Conservation (phyloP, 768 basidiomycete genomes). For the Sarcomyxa edulis region DNA sequence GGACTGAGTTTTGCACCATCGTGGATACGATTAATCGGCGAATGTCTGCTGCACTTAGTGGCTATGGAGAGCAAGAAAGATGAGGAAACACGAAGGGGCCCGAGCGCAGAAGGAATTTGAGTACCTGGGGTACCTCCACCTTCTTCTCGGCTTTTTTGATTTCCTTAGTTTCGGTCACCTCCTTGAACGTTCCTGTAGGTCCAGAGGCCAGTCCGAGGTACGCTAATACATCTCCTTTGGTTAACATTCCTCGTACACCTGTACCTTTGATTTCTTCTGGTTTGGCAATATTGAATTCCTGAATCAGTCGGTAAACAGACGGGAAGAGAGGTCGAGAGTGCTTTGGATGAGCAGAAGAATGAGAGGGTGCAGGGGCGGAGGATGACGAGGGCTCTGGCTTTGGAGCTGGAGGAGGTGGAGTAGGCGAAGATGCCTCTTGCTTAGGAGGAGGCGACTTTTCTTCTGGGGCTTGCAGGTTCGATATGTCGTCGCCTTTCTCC, state of each 20-base stretch:
- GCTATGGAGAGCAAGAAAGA: constrained; percentile 19
- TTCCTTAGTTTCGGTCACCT: constrained; percentile 26
- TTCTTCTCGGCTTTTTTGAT: constrained; percentile 18
- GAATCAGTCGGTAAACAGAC: constrained; percentile 78
- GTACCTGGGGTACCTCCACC: constrained; percentile 17
- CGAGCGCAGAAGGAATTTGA: neutral
- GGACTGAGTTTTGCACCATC: constrained; percentile 49
- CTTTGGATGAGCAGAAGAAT: constrained; percentile 29
- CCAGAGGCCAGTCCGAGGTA: constrained; percentile 79
- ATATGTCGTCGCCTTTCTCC: constrained; percentile 94
- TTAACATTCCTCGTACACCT: constrained; percentile 89
- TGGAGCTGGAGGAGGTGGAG: constrained; percentile 24
- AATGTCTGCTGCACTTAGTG: constrained; percentile 60
- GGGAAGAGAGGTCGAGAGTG: constrained; percentile 81
- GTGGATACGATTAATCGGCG: constrained; percentile 61
- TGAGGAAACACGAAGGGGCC: neutral
- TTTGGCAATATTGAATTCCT: constrained; percentile 56
- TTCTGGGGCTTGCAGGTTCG: constrained; percentile 67
- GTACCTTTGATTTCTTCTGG: constrained; percentile 77
- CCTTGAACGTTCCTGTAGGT: constrained; percentile 72
- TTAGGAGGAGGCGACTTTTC: constrained; percentile 29
- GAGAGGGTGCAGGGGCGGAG: constrained; percentile 16
- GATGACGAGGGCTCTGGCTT: constrained; percentile 15
- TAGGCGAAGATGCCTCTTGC: constrained; percentile 19
- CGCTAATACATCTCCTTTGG: constrained; percentile 91